A percentile compares a stretch with the other conserved stretches of the same genome.
phyloP scores from a whole-genome alignment of 2,329 filamentous ascomycete species.

The Microdochium nivale region DNA sequence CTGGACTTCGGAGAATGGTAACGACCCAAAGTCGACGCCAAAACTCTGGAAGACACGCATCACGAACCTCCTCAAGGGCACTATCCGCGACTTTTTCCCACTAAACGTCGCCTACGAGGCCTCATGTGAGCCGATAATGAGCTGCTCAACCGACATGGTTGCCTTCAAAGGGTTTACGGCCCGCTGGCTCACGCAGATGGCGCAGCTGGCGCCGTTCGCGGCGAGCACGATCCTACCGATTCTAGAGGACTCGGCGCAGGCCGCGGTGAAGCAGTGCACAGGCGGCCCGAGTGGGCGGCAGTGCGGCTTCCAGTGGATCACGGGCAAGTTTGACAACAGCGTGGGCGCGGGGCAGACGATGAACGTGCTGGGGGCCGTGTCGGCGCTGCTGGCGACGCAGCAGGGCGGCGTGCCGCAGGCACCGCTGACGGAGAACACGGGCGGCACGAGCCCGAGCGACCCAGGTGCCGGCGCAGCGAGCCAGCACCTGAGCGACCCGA shows the following conservation, averaged over 20 bases:
- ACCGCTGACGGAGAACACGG: conserved; percentile 26
- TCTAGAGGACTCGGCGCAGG: conserved; percentile 25
- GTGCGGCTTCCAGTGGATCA: conserved; percentile 42
- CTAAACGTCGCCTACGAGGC: conserved; percentile 41
- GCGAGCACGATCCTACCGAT: conserved; percentile 23
- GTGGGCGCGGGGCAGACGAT: conserved; percentile 41
- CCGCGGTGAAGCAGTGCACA: conserved; percentile 27
- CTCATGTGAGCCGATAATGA: conserved; percentile 37
- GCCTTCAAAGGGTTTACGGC: conserved; percentile 50
- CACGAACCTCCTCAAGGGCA: conserved; percentile 34
- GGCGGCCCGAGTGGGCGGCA: conserved; percentile 25
- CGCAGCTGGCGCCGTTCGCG: conserved; percentile 27
- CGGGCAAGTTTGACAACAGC: conserved; percentile 32
- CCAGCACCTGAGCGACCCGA: background rate
- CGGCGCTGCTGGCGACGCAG: conserved; percentile 25
- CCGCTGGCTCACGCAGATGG: conserved; percentile 36
- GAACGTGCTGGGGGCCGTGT: conserved; percentile 36
- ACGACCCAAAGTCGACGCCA: background rate
- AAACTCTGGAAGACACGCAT: conserved; percentile 36
- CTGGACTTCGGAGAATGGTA: conserved; percentile 4
- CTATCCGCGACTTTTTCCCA: conserved; percentile 40
- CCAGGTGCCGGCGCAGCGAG: conserved; percentile 12
- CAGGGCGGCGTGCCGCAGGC: conserved; percentile 11
- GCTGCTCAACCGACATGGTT: conserved; percentile 45
- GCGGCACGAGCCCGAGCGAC: conserved; percentile 26